phyloP scores from a whole-genome alignment of 2,329 filamentous ascomycete genomes.

The Neonectria magnoliae region DNA sequence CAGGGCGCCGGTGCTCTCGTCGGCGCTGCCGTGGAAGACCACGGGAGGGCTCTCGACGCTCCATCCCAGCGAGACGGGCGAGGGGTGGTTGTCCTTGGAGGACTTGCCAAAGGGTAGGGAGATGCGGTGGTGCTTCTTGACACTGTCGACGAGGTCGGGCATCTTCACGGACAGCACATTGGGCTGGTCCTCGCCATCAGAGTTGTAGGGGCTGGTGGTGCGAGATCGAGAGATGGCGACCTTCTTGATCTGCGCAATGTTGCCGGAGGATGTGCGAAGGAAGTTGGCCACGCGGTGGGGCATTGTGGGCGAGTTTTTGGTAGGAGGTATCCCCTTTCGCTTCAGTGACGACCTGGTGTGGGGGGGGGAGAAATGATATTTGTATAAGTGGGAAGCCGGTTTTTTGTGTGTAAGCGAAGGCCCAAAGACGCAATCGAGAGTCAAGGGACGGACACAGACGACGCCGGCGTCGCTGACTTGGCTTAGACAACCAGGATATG shows the following conservation, averaged over 20 bases:
- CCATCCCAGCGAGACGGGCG: constrained; percentile 60
- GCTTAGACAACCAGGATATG: constrained; percentile 6
- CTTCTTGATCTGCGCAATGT: constrained; percentile 62
- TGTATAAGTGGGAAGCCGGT: constrained; percentile 6
- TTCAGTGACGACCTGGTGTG: constrained; percentile 1
- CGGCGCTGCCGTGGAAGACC: constrained; percentile 80
- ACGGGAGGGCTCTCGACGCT: constrained; percentile 87
- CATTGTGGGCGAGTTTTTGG: constrained; percentile 51
- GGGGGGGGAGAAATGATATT: neutral
- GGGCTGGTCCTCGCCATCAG: constrained; percentile 49
- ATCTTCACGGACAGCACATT: constrained; percentile 48
- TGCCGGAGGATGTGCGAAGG: constrained; percentile 65
- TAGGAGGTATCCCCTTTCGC: constrained; percentile 4
- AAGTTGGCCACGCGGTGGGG: constrained; percentile 68
- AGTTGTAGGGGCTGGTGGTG: constrained; percentile 48
- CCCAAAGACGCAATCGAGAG: neutral
- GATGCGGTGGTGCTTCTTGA: constrained; percentile 56
- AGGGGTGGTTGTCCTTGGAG: constrained; percentile 54
- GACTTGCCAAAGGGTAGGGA: constrained; percentile 56
- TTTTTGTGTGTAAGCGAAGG: neutral
- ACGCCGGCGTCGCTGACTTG: constrained; percentile 22
- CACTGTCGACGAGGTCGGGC: constrained; percentile 50
- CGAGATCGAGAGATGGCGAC: constrained; percentile 44
- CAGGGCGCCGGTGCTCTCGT: constrained; percentile 82
- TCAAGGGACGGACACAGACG: constrained; percentile 11